phyloP scores from a whole-genome alignment of 441 rosid species.

The Pelargonium exstipulatum region DNA sequence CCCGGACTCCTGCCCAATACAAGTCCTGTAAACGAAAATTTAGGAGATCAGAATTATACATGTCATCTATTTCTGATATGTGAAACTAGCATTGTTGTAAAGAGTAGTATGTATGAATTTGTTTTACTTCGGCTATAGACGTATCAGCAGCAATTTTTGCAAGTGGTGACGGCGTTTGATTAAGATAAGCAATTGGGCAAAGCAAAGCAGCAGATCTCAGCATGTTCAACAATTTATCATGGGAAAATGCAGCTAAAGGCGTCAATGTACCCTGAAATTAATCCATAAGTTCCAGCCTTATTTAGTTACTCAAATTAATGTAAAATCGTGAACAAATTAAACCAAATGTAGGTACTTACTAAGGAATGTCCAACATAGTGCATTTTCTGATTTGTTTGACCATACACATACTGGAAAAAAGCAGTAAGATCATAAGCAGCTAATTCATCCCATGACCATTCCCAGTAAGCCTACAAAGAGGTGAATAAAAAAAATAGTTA shows the following conservation, averaged over 20 bases:
- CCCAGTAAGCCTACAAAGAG: slow-evolving; percentile 39
- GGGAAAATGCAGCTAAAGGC: slow-evolving; percentile 31
- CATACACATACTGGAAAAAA: slow-evolving; percentile 23
- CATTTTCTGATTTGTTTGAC: slow-evolving; percentile 28
- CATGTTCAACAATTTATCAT: slow-evolving; percentile 13
- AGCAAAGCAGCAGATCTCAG: slow-evolving; percentile 32
- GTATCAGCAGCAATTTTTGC: slow-evolving; percentile 23
- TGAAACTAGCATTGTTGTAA: not conserved
- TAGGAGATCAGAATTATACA: not conserved
- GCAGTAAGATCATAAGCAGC: slow-evolving; percentile 32
- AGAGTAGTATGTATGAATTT: not conserved
- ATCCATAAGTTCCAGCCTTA: not conserved
- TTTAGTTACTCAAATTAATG: not conserved
- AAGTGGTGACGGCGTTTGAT: slow-evolving; percentile 19
- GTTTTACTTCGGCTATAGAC: slow-evolving; percentile 26
- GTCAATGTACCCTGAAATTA: slow-evolving; percentile 29
- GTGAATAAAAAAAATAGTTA: not conserved
- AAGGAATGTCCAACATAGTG: slow-evolving; percentile 43
- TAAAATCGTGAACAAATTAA: not conserved
- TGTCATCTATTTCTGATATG: not conserved
- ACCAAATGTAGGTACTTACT: slow-evolving; percentile 18
- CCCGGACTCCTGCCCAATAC: slow-evolving; percentile 37
- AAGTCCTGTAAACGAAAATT: slow-evolving; percentile 28
- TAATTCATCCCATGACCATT: slow-evolving; percentile 48
- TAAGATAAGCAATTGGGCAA: slow-evolving; percentile 31